Conservation (phyloP, 2,329 filamentous ascomycete genomes). For the Monosporascus sp. region DNA sequence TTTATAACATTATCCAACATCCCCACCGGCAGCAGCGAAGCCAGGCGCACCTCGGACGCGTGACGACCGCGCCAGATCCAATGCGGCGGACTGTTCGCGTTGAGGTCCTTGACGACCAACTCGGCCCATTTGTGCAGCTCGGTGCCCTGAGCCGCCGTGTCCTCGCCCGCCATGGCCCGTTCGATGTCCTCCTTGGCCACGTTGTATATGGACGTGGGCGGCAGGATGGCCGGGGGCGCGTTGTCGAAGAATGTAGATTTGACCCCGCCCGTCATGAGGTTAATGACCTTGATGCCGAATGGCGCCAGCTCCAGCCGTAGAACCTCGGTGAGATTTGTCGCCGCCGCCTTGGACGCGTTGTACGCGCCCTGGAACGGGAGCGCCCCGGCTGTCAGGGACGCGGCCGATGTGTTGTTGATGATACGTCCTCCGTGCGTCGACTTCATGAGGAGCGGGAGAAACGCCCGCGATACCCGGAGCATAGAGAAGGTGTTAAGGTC, state of each 20-base stretch:
- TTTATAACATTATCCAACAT: not conserved
- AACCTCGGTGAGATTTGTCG: slow-evolving; percentile 1
- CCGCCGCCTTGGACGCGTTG: slow-evolving; percentile 6
- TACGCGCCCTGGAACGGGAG: slow-evolving; percentile 1
- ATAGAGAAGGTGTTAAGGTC: not conserved
- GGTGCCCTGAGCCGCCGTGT: not conserved
- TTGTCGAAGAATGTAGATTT: slow-evolving; percentile 2
- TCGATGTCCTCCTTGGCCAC: slow-evolving; percentile 2
- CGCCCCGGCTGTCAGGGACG: not conserved
- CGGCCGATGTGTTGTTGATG: not conserved
- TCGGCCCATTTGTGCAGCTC: not conserved
- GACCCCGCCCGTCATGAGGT: slow-evolving; percentile 2
- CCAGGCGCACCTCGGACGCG: not conserved
- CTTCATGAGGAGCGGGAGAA: not conserved
- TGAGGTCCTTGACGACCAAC: not conserved
- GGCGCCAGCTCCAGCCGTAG: slow-evolving; percentile 11
- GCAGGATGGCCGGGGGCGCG: not conserved
- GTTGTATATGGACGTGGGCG: slow-evolving; percentile 3
- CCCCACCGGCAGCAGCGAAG: not conserved
- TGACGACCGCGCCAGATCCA: not conserved
- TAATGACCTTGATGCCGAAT: slow-evolving; percentile 9
- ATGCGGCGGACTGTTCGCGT: not conserved
- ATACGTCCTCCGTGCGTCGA: not conserved
- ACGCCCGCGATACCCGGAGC: not conserved
- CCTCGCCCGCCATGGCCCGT: not conserved